Conservation (phyloP, 2,329 filamentous ascomycete genomes). For the Mycosphaerella sp. region DNA sequence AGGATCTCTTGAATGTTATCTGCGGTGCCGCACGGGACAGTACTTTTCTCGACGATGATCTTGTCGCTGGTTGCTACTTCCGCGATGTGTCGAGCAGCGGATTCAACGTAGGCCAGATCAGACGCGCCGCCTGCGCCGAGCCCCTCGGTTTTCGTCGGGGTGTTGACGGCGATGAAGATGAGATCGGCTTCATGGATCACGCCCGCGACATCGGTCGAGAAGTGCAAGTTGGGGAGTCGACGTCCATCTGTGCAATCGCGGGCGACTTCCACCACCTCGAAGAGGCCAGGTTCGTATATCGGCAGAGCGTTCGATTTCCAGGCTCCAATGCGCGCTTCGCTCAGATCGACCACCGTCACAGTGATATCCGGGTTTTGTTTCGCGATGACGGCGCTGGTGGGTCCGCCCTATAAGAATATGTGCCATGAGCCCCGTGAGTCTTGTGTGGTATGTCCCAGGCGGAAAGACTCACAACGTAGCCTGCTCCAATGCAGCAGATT, state of each 20-base stretch:
- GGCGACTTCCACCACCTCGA: constrained; percentile 60
- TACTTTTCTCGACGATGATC: constrained; percentile 77
- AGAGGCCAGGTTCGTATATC: constrained; percentile 68
- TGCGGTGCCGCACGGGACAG: constrained; percentile 69
- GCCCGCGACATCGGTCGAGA: constrained; percentile 60
- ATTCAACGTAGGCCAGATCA: constrained; percentile 67
- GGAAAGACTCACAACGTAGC: constrained; percentile 59
- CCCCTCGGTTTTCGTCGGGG: constrained; percentile 67
- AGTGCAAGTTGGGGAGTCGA: constrained; percentile 59
- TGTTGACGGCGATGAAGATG: constrained; percentile 71
- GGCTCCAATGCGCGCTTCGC: constrained; percentile 57
- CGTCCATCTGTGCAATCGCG: constrained; percentile 39
- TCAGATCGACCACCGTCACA: constrained; percentile 69
- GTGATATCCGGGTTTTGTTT: constrained; percentile 64
- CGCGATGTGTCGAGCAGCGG: constrained; percentile 62
- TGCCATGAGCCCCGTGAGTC: constrained; percentile 13
- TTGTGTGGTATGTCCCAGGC: not conserved
- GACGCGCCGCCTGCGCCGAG: constrained; percentile 64
- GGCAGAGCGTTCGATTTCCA: constrained; percentile 71
- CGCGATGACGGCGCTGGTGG: constrained; percentile 69
- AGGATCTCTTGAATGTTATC: constrained; percentile 64
- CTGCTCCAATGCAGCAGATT: constrained; percentile 69
- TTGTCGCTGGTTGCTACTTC: constrained; percentile 59
- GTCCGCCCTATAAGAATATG: constrained; percentile 51
- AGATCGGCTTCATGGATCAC: constrained; percentile 63